A percentile compares a stretch with the other conserved stretches of the same genome.
Evolutionary conservation across 441 rosid species (phyloP).

Genomic region (Rhodomyrtus psidioides): DNA sequence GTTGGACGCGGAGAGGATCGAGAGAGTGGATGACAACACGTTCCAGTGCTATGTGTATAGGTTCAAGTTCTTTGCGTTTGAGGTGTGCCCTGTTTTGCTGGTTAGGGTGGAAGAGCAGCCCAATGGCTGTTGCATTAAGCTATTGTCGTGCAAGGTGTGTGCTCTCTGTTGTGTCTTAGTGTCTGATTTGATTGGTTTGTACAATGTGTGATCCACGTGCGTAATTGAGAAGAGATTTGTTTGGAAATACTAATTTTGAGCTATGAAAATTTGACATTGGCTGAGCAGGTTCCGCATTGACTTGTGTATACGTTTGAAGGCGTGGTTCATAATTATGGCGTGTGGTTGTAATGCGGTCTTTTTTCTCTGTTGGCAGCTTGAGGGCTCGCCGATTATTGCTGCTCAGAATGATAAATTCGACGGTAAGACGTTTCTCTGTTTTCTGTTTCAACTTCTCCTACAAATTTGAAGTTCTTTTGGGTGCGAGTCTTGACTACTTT

Average conservation of each 20-base stretch:
- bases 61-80: slow-evolving; percentile 75
- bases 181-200: background rate
- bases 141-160: slow-evolving; percentile 74
- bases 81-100: slow-evolving; percentile 87
- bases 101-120: slow-evolving; percentile 85
- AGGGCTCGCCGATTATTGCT: slow-evolving; percentile 84
- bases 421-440: slow-evolving; percentile 37
- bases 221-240: background rate
- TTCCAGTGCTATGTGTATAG: slow-evolving; percentile 81
- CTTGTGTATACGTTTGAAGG: background rate
- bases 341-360: background rate
- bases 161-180: background rate
- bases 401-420: slow-evolving; percentile 93
- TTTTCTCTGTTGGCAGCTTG: slow-evolving; percentile 49
- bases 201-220: background rate
- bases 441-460: background rate
- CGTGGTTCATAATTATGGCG: background rate
- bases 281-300: background rate
- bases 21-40: slow-evolving; percentile 81
- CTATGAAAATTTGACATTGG: background rate
- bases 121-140: slow-evolving; percentile 83
- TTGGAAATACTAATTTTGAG: background rate
- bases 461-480: background rate
- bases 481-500: background rate
- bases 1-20: slow-evolving; percentile 96